Conservation (phyloP, 768 basidiomycete genomes). For the Chalciporus piperatus region DNA sequence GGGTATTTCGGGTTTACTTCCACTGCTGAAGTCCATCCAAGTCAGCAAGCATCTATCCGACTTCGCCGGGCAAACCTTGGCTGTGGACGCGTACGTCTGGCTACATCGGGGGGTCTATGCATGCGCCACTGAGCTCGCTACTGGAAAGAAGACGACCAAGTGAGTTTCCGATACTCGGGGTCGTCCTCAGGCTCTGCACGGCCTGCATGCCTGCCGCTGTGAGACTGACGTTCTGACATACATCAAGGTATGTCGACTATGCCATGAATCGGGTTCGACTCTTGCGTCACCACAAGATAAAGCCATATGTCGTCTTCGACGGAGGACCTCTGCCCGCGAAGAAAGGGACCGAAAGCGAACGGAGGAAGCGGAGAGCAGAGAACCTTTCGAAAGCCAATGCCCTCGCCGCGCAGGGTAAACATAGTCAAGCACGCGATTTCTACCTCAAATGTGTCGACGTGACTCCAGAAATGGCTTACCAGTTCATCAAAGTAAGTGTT, state of each 20-base stretch:
- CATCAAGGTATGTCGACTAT: conserved; percentile 87
- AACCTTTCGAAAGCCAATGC: conserved; percentile 70
- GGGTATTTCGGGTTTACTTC: conserved; percentile 91
- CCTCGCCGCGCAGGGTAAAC: conserved; percentile 74
- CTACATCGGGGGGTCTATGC: conserved; percentile 84
- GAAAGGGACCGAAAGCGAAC: conserved; percentile 79
- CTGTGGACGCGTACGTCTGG: conserved; percentile 96
- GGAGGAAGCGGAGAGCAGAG: conserved; percentile 74
- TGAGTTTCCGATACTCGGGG: conserved; percentile 38
- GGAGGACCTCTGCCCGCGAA: conserved; percentile 96
- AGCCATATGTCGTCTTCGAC: conserved; percentile 93
- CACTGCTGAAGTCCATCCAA: conserved; percentile 89
- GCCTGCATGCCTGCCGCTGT: neutral
- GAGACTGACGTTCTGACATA: conserved; percentile 5
- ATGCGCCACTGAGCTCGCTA: conserved; percentile 89
- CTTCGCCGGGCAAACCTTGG: conserved; percentile 80
- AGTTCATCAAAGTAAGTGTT: conserved; percentile 82
- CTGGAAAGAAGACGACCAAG: conserved; percentile 80
- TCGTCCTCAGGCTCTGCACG: neutral
- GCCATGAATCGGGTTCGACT: conserved; percentile 90
- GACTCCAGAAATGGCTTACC: conserved; percentile 95
- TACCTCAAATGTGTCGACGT: conserved; percentile 93
- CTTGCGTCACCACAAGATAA: conserved; percentile 77
- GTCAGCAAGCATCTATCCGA: conserved; percentile 74
- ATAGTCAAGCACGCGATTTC: conserved; percentile 78